Percentiles rank a stretch among this genome's conserved stretches.
Conservation (phyloP, 257 asterid species). For the Nicotiana obtusifolia region DNA sequence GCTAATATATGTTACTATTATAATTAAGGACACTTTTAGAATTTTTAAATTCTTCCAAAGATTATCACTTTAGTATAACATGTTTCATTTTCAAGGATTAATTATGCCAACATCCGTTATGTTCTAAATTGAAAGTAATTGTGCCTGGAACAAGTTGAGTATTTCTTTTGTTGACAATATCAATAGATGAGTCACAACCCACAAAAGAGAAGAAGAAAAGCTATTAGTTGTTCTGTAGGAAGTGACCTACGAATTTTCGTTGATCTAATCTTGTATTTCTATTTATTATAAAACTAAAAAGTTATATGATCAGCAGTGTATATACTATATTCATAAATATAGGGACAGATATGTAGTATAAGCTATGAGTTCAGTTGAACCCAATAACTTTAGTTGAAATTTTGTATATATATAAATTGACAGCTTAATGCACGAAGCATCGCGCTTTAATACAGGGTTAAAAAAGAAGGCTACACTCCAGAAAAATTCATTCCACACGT, state of each 20-base stretch:
- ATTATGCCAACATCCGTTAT: not conserved
- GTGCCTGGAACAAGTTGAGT: not conserved
- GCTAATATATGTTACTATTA: not conserved
- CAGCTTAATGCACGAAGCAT: too few relatives aligned
- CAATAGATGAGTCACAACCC: slow-evolving; percentile 5
- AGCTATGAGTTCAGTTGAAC: too few relatives aligned
- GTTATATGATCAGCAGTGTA: not conserved
- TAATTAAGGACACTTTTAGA: not conserved
- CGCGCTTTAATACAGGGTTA: rapidly evolving
- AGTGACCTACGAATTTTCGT: not conserved
- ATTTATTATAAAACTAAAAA: not conserved
- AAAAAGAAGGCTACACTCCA: too few relatives aligned
- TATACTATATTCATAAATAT: not conserved
- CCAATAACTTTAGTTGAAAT: too few relatives aligned
- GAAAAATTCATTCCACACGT: too few relatives aligned
- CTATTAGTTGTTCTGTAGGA: not conserved
- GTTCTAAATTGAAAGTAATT: not conserved
- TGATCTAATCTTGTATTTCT: not conserved
- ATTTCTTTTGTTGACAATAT: not conserved
- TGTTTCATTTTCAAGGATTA: not conserved
- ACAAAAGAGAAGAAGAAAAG: not conserved
- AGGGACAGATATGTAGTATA: too few relatives aligned
- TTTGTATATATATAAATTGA: too few relatives aligned
- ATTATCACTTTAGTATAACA: not conserved
- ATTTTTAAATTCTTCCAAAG: not conserved